Conservation (phyloP, 257 asterid genomes). For the Mitragyna speciosa region DNA sequence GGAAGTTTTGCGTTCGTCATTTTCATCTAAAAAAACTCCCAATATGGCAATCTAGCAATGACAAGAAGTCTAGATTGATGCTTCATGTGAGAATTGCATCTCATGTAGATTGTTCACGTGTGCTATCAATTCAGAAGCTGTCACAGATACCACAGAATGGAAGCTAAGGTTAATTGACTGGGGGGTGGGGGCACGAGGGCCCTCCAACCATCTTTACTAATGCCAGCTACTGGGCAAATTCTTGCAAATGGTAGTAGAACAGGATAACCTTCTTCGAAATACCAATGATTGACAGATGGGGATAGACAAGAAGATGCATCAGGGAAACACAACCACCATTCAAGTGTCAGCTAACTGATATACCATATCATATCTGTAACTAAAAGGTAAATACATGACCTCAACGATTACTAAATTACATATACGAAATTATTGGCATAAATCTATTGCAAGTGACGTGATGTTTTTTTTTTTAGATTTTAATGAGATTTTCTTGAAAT, state of each 20-base stretch:
- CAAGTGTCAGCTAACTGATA: neutral
- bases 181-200: slow-evolving; percentile 10
- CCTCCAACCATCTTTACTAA: neutral
- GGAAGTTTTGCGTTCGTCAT: neutral
- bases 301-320: neutral
- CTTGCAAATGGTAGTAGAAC: neutral
- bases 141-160: neutral
- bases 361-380: too few species aligned
- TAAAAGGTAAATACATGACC: too few species aligned
- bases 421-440: too few species aligned
- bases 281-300: neutral
- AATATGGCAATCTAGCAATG: neutral
- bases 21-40: neutral
- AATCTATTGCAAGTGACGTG: too few species aligned
- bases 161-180: slow-evolving; percentile 1
- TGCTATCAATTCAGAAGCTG: neutral
- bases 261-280: neutral
- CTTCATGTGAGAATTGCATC: too few species aligned
- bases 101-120: neutral
- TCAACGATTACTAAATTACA: too few species aligned
- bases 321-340: neutral
- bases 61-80: neutral
- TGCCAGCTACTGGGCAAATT: neutral
- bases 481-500: too few species aligned
- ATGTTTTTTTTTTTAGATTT: too few species aligned